These are phyloP conservation scores for Candida caryicola DNA, from an alignment of 805 yeast species.

Conservation along the genomic window DNA sequence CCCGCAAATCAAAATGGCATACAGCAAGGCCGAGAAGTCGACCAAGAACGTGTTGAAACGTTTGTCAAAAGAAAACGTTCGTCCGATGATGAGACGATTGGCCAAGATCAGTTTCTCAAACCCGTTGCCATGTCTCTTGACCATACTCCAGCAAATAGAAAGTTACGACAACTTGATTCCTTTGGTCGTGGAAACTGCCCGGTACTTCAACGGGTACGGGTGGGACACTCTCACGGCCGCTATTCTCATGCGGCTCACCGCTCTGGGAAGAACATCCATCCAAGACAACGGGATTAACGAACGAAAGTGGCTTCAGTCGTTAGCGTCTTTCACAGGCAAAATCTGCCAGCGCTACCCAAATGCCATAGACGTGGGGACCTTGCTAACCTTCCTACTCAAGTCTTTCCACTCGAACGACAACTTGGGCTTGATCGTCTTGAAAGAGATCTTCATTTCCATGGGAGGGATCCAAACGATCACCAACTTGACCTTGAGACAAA, in stretches of 20 bases:
- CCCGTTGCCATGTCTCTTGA: conserved; percentile 73
- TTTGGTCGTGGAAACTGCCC: conserved; percentile 74
- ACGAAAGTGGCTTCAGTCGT: conserved; percentile 80
- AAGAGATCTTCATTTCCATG: conserved; percentile 66
- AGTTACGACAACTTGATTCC: conserved; percentile 85
- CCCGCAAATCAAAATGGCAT: conserved; percentile 54
- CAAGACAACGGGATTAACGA: conserved; percentile 81
- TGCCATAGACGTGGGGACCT: conserved; percentile 58
- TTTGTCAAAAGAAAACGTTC: conserved; percentile 74
- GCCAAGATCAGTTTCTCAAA: conserved; percentile 71
- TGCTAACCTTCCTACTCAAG: conserved; percentile 58
- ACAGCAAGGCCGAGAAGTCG: conserved; percentile 68
- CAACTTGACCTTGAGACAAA: conserved; percentile 64
- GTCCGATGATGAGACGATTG: conserved; percentile 66
- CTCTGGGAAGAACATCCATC: conserved; percentile 58
- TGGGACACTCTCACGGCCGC: conserved; percentile 85
- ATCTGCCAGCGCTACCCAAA: conserved; percentile 53
- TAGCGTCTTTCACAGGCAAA: conserved; percentile 76
- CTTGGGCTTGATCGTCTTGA: conserved; percentile 60
- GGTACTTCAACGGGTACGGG: conserved; percentile 68
- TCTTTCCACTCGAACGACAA: conserved; percentile 59
- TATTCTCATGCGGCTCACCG: conserved; percentile 64
- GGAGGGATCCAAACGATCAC: conserved; percentile 74
- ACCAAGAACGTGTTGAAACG: conserved; percentile 78
- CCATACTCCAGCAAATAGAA: conserved; percentile 78